A percentile compares a stretch with the other conserved stretches of the same genome.
phyloP scores from a whole-genome alignment of 176 grass and related monocot genomes.

The Melocanna baccifera region DNA sequence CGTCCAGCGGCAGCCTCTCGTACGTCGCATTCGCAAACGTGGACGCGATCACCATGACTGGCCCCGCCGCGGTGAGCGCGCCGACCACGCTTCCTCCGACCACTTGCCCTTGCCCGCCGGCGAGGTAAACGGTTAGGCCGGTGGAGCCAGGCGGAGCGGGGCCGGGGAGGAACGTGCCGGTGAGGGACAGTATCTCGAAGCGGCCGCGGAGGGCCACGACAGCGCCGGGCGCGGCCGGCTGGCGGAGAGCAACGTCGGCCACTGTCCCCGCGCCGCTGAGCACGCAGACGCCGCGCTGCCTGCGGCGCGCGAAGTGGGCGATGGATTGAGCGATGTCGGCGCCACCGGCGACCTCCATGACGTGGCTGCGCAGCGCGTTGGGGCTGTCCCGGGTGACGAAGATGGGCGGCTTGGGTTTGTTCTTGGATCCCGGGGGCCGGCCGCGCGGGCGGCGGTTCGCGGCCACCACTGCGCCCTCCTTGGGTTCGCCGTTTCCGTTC shows the following conservation, averaged over 20 bases:
- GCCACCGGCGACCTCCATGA: constrained; percentile 73
- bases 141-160: constrained; percentile 73
- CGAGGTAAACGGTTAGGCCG: constrained; percentile 73
- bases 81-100: constrained; percentile 80
- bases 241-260: constrained; percentile 61
- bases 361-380: constrained; percentile 76
- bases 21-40: constrained; percentile 83
- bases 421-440: constrained; percentile 75
- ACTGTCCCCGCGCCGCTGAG: constrained; percentile 78
- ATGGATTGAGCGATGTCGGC: constrained; percentile 79
- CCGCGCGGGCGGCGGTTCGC: constrained; percentile 66
- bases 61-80: constrained; percentile 69
- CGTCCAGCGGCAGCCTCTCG: constrained; percentile 72
- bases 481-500: constrained; percentile 49
- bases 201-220: constrained; percentile 70
- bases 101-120: constrained; percentile 76
- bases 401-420: constrained; percentile 83
- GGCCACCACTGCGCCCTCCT: constrained; percentile 59
- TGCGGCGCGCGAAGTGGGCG: constrained; percentile 68
- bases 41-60: constrained; percentile 83
- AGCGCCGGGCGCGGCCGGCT: constrained; percentile 60
- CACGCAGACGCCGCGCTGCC: constrained; percentile 79
- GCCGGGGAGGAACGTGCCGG: constrained; percentile 74
- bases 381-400: constrained; percentile 84
- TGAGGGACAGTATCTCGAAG: constrained; percentile 83